Conservation (phyloP, 345 rosid genomes). For the Brassica carinata region DNA sequence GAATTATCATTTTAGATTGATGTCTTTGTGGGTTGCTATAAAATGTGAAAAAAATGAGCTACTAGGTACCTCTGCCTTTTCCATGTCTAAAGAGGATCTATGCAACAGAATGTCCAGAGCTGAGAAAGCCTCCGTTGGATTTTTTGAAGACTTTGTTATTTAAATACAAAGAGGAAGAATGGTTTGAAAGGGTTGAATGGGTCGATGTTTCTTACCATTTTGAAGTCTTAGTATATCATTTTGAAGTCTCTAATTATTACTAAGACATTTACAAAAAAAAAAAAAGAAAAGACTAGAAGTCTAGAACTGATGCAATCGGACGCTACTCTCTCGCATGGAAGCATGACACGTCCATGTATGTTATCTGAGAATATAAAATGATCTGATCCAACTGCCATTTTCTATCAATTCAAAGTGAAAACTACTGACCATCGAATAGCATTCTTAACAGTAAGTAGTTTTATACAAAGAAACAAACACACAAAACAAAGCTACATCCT, state of each 20-base stretch:
- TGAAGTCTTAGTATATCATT: too few species aligned
- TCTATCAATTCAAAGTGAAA: background rate
- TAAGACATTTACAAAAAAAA: too few species aligned
- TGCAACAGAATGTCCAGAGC: background rate
- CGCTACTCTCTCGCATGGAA: background rate
- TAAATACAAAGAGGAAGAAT: too few species aligned
- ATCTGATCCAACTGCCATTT: constrained; percentile 7
- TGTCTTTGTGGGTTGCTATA: too few species aligned
- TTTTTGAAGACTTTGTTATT: background rate
- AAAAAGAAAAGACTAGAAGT: background rate
- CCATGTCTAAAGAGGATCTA: background rate
- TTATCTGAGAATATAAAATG: too few species aligned
- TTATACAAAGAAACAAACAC: constrained; percentile 4
- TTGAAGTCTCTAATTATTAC: too few species aligned
- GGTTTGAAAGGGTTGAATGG: too few species aligned
- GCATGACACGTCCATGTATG: constrained; percentile 1
- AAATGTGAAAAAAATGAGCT: background rate
- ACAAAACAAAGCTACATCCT: constrained; percentile 13
- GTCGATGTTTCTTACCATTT: too few species aligned
- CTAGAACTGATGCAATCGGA: background rate
- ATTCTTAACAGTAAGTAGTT: background rate
- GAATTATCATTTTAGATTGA: too few species aligned
- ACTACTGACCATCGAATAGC: background rate
- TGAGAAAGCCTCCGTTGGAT: background rate
- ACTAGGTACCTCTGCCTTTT: background rate